These are phyloP conservation scores for Vitis riparia DNA, from an alignment of 164 flowering plant genomes.

Conservation along the genomic window DNA sequence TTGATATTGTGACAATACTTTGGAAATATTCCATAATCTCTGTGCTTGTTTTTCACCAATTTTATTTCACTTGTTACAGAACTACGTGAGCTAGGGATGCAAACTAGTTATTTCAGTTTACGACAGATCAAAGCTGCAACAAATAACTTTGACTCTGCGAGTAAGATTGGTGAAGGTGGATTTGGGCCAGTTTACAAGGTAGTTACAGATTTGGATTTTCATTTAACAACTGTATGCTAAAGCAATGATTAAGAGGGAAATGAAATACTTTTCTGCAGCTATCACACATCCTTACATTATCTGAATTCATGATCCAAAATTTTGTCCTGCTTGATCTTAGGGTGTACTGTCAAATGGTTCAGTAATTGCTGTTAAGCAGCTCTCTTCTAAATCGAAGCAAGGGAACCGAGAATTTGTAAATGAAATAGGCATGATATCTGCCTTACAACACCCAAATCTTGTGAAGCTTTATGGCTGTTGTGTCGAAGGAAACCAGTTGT, in stretches of 20 bases:
- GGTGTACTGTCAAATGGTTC: conserved; percentile 56
- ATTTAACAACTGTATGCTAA: background rate
- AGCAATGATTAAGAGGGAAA: too few relatives aligned
- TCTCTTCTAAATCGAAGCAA: conserved; percentile 72
- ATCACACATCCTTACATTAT: too few relatives aligned
- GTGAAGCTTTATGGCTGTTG: conserved; percentile 74
- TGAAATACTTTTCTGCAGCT: too few relatives aligned
- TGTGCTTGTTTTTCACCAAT: too few relatives aligned
- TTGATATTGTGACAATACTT: too few relatives aligned
- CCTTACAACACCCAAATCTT: conserved; percentile 69
- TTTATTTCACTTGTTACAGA: conserved; percentile 30
- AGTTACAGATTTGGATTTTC: background rate
- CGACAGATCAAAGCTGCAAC: conserved; percentile 80
- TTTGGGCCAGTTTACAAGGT: conserved; percentile 91
- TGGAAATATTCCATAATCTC: too few relatives aligned
- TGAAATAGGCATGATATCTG: conserved; percentile 78
- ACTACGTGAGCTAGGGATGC: conserved; percentile 58
- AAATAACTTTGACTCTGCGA: conserved; percentile 59
- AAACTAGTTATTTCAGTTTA: conserved; percentile 62
- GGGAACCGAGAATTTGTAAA: conserved; percentile 75
- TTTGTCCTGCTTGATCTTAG: conserved; percentile 24
- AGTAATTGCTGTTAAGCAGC: conserved; percentile 69
- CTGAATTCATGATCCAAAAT: background rate
- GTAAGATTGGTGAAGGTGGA: conserved; percentile 90
- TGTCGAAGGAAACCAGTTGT: conserved; percentile 64